Evolutionary conservation across 2,329 filamentous ascomycete species (phyloP).

Genomic region (Xylaria sp.): DNA sequence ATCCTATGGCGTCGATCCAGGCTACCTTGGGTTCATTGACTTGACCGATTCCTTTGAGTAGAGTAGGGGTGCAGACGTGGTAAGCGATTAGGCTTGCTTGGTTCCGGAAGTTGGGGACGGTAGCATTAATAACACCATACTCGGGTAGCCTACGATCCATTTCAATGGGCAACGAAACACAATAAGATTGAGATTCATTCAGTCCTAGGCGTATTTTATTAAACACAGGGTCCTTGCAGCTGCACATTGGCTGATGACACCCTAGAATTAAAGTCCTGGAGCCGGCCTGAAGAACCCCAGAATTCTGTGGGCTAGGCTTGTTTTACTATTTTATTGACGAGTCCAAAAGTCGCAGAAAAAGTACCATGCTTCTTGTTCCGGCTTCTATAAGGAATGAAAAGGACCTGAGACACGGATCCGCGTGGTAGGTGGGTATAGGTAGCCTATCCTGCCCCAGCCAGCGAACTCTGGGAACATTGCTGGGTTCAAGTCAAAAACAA

Average conservation of each 20-base stretch:
- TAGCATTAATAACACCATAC: not conserved
- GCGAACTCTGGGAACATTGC: not conserved
- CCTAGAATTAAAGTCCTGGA: not conserved
- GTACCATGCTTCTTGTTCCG: conserved; percentile 2
- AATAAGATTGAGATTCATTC: not conserved
- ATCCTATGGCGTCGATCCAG: not conserved
- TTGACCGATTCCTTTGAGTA: not conserved
- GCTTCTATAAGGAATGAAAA: not conserved
- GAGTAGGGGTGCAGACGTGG: not conserved
- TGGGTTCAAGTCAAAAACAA: not conserved
- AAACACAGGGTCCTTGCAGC: not conserved
- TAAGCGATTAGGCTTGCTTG: not conserved
- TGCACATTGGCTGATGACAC: not conserved
- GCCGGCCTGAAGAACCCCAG: not conserved
- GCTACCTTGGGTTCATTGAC: not conserved
- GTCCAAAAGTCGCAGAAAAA: not conserved
- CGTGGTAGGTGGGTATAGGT: not conserved
- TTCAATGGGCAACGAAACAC: not conserved
- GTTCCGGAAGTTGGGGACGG: not conserved
- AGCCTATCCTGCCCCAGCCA: not conserved
- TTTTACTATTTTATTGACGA: not conserved
- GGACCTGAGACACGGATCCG: not conserved
- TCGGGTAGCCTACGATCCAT: not conserved
- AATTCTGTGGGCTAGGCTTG: not conserved
- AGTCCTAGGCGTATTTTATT: not conserved